These are phyloP conservation scores for Globisporangium paroecandrum DNA, from an alignment of 352 stramenopile species.

Conservation along the genomic window DNA sequence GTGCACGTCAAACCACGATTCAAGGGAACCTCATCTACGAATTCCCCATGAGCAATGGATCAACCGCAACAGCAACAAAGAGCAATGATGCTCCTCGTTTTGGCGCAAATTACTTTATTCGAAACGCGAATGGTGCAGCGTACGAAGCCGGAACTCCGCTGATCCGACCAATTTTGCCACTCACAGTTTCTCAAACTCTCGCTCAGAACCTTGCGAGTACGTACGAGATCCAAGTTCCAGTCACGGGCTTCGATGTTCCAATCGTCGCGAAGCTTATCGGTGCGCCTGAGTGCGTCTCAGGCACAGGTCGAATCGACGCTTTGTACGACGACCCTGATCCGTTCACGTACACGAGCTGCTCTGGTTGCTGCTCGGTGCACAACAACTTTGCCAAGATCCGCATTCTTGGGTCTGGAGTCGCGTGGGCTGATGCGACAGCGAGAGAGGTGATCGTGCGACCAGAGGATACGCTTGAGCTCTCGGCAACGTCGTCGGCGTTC, in stretches of 20 bases:
- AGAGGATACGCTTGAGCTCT: conserved; percentile 48
- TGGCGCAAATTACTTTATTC: conserved; percentile 33
- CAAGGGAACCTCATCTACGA: conserved; percentile 57
- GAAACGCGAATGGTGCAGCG: conserved; percentile 42
- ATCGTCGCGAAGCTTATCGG: conserved; percentile 67
- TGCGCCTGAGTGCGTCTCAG: conserved; percentile 51
- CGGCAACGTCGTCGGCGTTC: conserved; percentile 35
- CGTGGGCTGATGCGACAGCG: conserved; percentile 32
- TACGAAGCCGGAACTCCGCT: conserved; percentile 25
- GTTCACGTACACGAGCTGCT: conserved; percentile 60
- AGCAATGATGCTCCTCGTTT: not conserved
- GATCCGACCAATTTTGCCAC: conserved; percentile 26
- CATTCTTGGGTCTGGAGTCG: conserved; percentile 27
- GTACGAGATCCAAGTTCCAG: conserved; percentile 37
- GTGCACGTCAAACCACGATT: conserved; percentile 44
- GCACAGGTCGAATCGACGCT: conserved; percentile 45
- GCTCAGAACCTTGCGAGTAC: conserved; percentile 28
- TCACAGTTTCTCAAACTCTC: conserved; percentile 23
- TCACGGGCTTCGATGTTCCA: conserved; percentile 56
- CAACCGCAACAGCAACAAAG: conserved; percentile 2
- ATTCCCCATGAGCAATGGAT: conserved; percentile 22
- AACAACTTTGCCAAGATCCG: conserved; percentile 46
- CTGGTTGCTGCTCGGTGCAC: conserved; percentile 63
- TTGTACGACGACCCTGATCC: conserved; percentile 42
- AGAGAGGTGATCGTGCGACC: conserved; percentile 40